Evolutionary conservation across 768 basidiomycete genomes (phyloP), one percentile per base, ranked within the genome.

Genomic region (Suillus alpinus): DNA sequence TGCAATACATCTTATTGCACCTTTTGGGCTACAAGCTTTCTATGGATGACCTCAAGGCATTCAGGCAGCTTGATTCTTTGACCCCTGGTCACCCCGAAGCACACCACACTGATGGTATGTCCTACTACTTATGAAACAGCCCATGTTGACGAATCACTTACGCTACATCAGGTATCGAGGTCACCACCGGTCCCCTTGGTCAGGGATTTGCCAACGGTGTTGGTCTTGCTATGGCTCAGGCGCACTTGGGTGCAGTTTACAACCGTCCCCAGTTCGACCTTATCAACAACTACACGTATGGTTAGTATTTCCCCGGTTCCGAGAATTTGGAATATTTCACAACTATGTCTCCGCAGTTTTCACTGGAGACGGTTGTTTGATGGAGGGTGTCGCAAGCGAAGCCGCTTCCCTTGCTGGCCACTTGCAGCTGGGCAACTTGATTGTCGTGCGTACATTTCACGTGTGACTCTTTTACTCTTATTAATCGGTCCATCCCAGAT

Each of bases 321-420:
- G 40, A 55, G 58, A 56, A 56, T 60, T 50, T 40, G 20, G 47
- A 37, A 23, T 55, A n/a, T 34, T 10, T 55, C 37, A 57, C 59
- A 57, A 55, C 61, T 56, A 23, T 52, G 61, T 8, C 58, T 59
- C 53, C 56, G 20, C 63, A 92, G 92, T 90, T 56, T 96, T 97
- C 80, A 82, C 85, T 62, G 95, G 95, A 68, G 95, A 98, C 76
- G 95, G 95, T 50, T 98, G 95, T 78, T 82, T 98, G 58, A 95
- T 95, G 91, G 95, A 98, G 76, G 95, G 95, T 81, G 88, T 98
- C 66, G 84, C 94, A n/a, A 83, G 84, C 64, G 95, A 98, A 75
- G 94, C 95, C 43, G 89, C 91, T 62, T 93, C 91, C 68, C 83
- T 97, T 64, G 95, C 94, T 62, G 95, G 95, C 63, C 95, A 98